Percentiles rank a stretch among this genome's conserved stretches.
These are phyloP conservation scores for Thielaviopsis euricoi DNA, from an alignment of 2,329 filamentous ascomycete species.

Conservation along the genomic window DNA sequence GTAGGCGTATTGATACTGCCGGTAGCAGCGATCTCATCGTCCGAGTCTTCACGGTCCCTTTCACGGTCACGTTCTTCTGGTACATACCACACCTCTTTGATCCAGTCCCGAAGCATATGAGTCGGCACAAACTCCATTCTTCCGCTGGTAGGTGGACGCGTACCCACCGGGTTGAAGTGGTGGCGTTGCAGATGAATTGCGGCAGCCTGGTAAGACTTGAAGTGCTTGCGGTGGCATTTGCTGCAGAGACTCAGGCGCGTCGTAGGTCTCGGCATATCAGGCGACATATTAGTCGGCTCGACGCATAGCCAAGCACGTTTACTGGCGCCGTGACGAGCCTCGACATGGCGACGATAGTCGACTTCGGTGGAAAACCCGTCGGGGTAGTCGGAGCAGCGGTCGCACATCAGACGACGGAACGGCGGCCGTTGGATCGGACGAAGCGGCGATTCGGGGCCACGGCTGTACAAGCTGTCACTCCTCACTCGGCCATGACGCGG, in stretches of 20 bases:
- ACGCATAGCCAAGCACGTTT: conserved; percentile 41
- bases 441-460: conserved; percentile 13
- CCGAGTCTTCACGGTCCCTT: conserved; percentile 36
- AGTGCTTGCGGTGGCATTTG: conserved; percentile 30
- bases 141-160: conserved; percentile 32
- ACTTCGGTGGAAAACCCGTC: conserved; percentile 85
- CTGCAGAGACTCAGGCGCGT: background rate
- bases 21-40: conserved; percentile 17
- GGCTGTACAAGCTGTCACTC: conserved; percentile 19
- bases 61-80: conserved; percentile 26
- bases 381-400: conserved; percentile 63
- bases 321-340: conserved; percentile 38
- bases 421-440: conserved; percentile 29
- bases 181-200: conserved; percentile 40
- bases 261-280: background rate
- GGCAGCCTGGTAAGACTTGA: conserved; percentile 43
- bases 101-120: conserved; percentile 42
- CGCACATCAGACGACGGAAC: conserved; percentile 55
- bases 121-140: conserved; percentile 36
- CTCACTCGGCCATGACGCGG: conserved; percentile 8
- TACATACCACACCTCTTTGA: conserved; percentile 38
- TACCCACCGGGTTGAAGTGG: conserved; percentile 39
- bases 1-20: conserved; percentile 6
- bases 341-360: conserved; percentile 55
- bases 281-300: conserved; percentile 25